Evolutionary conservation across 2,329 filamentous ascomycete genomes (phyloP), one percentile per base, ranked within the genome.

Genomic region (Furcasterigmium furcatum): DNA sequence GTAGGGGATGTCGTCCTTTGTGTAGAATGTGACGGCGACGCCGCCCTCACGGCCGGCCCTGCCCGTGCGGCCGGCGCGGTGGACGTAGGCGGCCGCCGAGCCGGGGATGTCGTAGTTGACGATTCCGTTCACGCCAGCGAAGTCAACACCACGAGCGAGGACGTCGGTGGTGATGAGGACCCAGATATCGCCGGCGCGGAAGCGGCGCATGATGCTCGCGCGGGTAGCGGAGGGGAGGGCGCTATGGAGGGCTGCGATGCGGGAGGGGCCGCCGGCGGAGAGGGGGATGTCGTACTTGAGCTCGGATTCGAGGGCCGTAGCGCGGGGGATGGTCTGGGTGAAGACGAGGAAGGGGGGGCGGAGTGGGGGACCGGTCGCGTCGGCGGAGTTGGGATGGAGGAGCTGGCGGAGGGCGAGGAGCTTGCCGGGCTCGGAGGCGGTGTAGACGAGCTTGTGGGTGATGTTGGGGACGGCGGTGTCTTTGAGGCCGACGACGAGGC

Each of bases 41-140:
- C 94, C 94, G 18, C 91, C 91, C 58, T 88, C 82, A 20, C 91
- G 80, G 0, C 94, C 94, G 0, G 91, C 94, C 19, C 94, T 80
- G 0, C 92, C 94, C 0, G 94, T 97, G 39, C 94, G 81, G 1
- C 94, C 94, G 0, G 94, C 91, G 10, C 94, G 88, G 67, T 99
- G 94, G 7, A 99, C 87, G 61, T 99, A 99, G 1, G 83, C 84
- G 1, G 91, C 92, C 5, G 87, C 87, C 0, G 88, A 91, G n/a
- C 85, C 89, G 0, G 94, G 94, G 9, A 96, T 90, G 64, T 99
- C 94, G 68, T 96, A 99, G 68, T 97, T 99, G 43, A 99, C 88
- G 0, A 99, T 91, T 38, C 91, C 91, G 58, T 96, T 96, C 52
- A 99, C 85, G 41, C 94, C 94, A 9, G 88, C 84, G 70, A 99